phyloP scores from a whole-genome alignment of 768 basidiomycete species.

The Podaxis rugospora region DNA sequence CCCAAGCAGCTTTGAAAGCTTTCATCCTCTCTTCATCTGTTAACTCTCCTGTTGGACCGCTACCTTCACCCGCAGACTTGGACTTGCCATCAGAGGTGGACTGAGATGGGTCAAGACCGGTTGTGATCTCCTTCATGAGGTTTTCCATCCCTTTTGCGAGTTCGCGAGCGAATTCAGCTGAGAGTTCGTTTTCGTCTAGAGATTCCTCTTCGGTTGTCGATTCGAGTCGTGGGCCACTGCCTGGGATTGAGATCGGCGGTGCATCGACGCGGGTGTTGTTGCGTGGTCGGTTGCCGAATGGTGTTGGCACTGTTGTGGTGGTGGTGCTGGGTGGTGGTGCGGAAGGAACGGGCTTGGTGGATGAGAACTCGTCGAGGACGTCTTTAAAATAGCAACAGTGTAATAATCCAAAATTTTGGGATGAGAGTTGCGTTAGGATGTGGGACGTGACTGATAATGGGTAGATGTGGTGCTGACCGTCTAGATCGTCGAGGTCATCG shows the following conservation, averaged over 20 bases:
- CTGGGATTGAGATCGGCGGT: slow-evolving; percentile 33
- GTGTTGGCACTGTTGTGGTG: slow-evolving; percentile 19
- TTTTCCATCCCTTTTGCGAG: slow-evolving; percentile 46
- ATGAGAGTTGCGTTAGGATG: not conserved
- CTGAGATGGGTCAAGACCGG: too few species aligned
- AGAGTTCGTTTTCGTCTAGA: slow-evolving; percentile 34
- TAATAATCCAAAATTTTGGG: not conserved
- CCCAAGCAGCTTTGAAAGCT: slow-evolving; percentile 60
- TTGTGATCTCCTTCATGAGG: slow-evolving; percentile 43
- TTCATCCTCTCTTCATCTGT: slow-evolving; percentile 29
- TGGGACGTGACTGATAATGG: not conserved
- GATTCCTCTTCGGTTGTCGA: slow-evolving; percentile 21
- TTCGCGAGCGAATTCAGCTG: slow-evolving; percentile 33
- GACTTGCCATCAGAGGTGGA: slow-evolving; percentile 15
- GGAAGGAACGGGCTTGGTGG: slow-evolving; percentile 17
- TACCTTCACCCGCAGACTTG: not conserved
- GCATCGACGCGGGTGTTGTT: slow-evolving; percentile 46
- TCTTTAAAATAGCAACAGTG: slow-evolving; percentile 18
- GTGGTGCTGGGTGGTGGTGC: slow-evolving; percentile 31
- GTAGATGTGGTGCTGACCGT: slow-evolving; percentile 30
- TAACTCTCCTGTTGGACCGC: slow-evolving; percentile 15
- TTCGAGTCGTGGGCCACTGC: slow-evolving; percentile 24
- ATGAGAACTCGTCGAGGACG: slow-evolving; percentile 41
- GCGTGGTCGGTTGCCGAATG: slow-evolving; percentile 33
- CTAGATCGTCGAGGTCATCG: slow-evolving; percentile 69